Evolutionary conservation across 495 filamentous ascomycete species (phyloP), one percentile per base, ranked within the genome.

Genomic region (Haplographium delicatum): DNA sequence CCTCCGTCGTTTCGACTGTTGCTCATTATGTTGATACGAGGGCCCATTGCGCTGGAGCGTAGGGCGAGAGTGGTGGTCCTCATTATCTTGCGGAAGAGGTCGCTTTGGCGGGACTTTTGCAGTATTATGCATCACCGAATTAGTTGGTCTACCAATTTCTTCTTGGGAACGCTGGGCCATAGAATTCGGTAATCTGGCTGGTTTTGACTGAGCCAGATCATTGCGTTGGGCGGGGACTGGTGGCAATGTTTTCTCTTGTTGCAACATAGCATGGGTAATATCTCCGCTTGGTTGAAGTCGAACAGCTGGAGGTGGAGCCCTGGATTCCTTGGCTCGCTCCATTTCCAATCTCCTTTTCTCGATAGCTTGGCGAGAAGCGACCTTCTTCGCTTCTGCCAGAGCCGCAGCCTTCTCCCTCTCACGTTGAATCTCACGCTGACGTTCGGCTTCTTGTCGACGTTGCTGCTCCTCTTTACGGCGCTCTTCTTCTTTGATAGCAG

Each of bases 361-460:
- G 44, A 82, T 76, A 5, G 85, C 85, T 62, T 84, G 81, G 63
- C 81, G 77, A 42, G 83, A 78, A 1, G 82, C 79, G n/a, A 75
- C 77, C 62, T 85, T 88, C 66, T 85, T 90, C 65, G 68, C 66
- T 50, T 72, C 68, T 6, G 68, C 62, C 27, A 61, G 54, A 31
- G 51, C 50, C 30, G 63, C 59, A 15, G 64, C 58, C 3, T 47
- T 40, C 28, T 61, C 58, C 7, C 54, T 22, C 51, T 70, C 71
- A 41, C 69, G 65, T 40, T 77, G 69, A 47, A 74, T 69, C 25
- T 75, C 70, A 25, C 67, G 74, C 41, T 78, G 69, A 38, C 70
- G 68, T 47, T 77, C 73, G 20, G 69, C 67, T 49, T 75, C 76
- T 30, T 67, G 68, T 11, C 65, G 51, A 11, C 52, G 70, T 50